Evolutionary conservation across 2,329 filamentous ascomycete genomes (phyloP), one percentile per base, ranked within the genome.

Genomic region (Colletotrichum tropicicola): DNA sequence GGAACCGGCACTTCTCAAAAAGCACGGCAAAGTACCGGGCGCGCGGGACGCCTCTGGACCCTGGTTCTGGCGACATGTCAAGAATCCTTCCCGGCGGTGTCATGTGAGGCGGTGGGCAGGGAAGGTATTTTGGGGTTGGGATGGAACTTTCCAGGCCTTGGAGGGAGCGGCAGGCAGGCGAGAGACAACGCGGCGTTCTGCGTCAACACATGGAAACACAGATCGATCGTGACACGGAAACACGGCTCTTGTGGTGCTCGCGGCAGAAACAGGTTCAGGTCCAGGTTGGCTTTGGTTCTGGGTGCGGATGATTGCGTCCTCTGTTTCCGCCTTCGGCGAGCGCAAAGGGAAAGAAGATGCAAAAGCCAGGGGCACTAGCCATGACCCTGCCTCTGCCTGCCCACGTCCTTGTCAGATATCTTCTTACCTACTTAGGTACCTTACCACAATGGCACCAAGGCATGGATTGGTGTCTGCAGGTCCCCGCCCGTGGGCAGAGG

Each of bases 271-370:
- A 6, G 32, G n/a, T n/a, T 35, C 12, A 35, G 1, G 32, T 15
- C 32, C n/a, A 12, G n/a, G 4, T 6, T 12, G 32, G 32, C n/a
- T 15, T 35, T 12, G n/a, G 32, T 13, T 15, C 32, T 35, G 32
- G 37, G 13, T 17, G 21, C 13, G 43, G 28, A 53, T 53, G 56
- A 54, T 59, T 59, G 37, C 56, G 56, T 59, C 21, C 9, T 45
- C 27, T 15, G 37, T 28, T 44, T 45, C 56, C 37, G 56, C 56
- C 56, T 59, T 23, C 47, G 56, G 56, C 56, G 45, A 53, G 47
- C 56, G 12, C 21, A 35, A 37, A n/a, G 27, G 48, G 56, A 35
- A 37, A 44, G 5, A 10, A 25, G 44, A 32, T 13, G 13, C 32
- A 15, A 15, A n/a, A n/a, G 12, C 13, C 13, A 32, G 32, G 32